Base-by-base conservation (phyloP, 2,329 filamentous ascomycete species). In the Diaporthe capsici region DNA sequence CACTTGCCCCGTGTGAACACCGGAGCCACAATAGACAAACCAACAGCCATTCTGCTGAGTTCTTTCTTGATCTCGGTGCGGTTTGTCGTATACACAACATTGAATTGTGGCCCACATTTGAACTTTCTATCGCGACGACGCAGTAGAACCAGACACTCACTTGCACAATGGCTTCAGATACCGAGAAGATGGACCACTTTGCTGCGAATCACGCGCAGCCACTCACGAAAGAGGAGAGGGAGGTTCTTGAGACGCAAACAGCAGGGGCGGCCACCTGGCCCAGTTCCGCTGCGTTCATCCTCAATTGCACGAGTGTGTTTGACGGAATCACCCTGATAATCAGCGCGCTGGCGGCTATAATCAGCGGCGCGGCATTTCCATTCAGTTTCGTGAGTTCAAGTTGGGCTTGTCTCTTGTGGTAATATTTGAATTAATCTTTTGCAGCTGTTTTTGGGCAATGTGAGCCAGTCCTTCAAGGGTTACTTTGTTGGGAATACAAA, bases 401-500 rank as follows among this genome's bases (percentile, higher is more conserved):
- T 53, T 25, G n/a, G 22, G 10, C 22, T n/a, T 53, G 49, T 53
- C 49, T 25, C n/a, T 53, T n/a, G n/a, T 25, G 22, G 9, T 53
- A 12, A 53, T 28, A n/a, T 1, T 25, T 25, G 49, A 53, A 53
- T 25, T 53, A 53, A 53, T 53, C 25, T 25, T 12, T 5, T 7
- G 34, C 49, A 53, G 49, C 49, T 53, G 12, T 53, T 53, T 25
- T 2, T 53, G 49, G 49, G 49, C 49, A 53, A 53, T 53, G 22
- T 53, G 8, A 53, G 49, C 49, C 49, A 53, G 49, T 53, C 89
- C 1, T 97, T 98, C 82, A 90, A 94, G 80, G 81, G 87, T 28
- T 94, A 91, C 79, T 90, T 94, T 78, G 82, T 86, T 3, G 85
- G 85, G 8, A 82, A 81, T 0, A 85, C 89, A n/a, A 81, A 84